Conservation (phyloP, 169 alveolate species). For the Eimeria necatrix region DNA sequence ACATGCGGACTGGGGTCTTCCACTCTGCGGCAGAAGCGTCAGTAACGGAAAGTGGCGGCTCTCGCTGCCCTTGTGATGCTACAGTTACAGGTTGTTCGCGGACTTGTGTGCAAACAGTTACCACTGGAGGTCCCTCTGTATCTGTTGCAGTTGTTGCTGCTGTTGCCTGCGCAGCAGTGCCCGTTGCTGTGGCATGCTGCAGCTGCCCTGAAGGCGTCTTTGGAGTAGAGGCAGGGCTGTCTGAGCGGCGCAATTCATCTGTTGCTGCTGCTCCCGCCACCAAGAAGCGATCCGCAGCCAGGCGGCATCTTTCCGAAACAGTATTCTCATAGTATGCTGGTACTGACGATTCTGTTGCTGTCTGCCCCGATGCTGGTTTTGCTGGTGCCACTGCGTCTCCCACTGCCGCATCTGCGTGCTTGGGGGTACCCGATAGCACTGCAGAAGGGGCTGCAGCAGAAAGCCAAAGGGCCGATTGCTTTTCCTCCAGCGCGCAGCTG, state of each 20-base stretch:
- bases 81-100: not conserved
- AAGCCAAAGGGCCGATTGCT: not conserved
- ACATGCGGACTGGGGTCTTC: not conserved
- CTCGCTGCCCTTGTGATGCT: not conserved
- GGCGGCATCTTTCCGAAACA: too few relatives aligned
- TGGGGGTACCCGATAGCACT: not conserved
- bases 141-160: constrained; percentile 50
- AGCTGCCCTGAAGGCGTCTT: not conserved
- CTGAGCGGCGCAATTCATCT: not conserved
- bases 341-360: not conserved
- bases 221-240: not conserved
- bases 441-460: not conserved
- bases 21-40: constrained; percentile 10
- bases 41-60: not conserved
- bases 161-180: constrained; percentile 28
- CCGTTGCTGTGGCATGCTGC: constrained; percentile 36
- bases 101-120: not conserved
- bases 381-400: constrained; percentile 20
- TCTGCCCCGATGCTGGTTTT: not conserved
- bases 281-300: too few relatives aligned
- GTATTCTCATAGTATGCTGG: not conserved
- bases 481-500: not conserved
- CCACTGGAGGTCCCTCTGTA: not conserved
- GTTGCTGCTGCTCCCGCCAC: not conserved
- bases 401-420: not conserved